A percentile compares a stretch with the other conserved stretches of the same genome.
Conservation (phyloP, 257 asterid species). For the Penstemon eatonii region DNA sequence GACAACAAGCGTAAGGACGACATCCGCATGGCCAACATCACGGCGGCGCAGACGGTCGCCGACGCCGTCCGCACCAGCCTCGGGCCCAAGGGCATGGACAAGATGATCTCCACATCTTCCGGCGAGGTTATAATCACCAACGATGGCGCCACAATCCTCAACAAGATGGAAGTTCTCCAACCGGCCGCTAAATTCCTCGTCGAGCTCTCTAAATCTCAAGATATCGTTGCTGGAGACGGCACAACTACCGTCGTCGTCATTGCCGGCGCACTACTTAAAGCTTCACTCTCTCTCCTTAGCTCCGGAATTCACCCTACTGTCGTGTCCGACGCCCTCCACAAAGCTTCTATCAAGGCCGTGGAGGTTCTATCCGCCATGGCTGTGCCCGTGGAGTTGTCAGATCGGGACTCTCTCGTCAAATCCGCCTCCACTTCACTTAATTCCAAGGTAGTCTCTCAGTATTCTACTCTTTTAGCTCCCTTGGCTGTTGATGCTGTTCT, state of each 20-base stretch:
- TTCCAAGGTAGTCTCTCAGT: slow-evolving; percentile 94
- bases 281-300: slow-evolving; percentile 53
- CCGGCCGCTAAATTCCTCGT: slow-evolving; percentile 96
- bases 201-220: slow-evolving; percentile 90
- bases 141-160: slow-evolving; percentile 84
- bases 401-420: slow-evolving; percentile 70
- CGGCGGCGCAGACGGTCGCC: slow-evolving; percentile 85
- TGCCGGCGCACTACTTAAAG: slow-evolving; percentile 71
- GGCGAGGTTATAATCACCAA: slow-evolving; percentile 92
- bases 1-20: slow-evolving; percentile 96
- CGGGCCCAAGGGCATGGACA: slow-evolving; percentile 96
- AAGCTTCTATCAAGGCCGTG: slow-evolving; percentile 74
- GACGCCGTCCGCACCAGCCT: slow-evolving; percentile 87
- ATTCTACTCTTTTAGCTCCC: slow-evolving; percentile 93
- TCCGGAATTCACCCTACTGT: slow-evolving; percentile 82
- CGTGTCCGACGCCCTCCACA: slow-evolving; percentile 75
- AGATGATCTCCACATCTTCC: slow-evolving; percentile 80
- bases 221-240: slow-evolving; percentile 90
- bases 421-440: slow-evolving; percentile 81
- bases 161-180: slow-evolving; percentile 94
- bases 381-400: slow-evolving; percentile 74
- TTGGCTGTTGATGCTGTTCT: slow-evolving; percentile 95
- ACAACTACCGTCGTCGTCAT: slow-evolving; percentile 89
- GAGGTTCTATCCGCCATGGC: slow-evolving; percentile 86
- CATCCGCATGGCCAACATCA: slow-evolving; percentile 81